Conservation (phyloP, 1,284 basidiomycete genomes). For the Ceratobasidium sp. region DNA sequence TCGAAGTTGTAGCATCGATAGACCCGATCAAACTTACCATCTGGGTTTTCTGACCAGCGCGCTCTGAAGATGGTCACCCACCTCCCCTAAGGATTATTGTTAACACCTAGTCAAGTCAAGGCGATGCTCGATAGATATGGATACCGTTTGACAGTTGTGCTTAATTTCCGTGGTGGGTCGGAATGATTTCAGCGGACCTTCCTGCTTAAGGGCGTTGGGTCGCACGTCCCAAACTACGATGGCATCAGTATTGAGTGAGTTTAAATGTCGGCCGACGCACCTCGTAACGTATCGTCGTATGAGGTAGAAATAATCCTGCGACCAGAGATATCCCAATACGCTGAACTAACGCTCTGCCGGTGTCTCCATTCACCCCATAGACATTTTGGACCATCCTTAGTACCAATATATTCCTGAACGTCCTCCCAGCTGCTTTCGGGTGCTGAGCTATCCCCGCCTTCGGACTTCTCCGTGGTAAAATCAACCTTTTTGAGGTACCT, state of each 20-base stretch:
- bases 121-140: neutral
- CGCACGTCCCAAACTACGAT: constrained; percentile 65
- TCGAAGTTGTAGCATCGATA: neutral
- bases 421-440: constrained; percentile 44
- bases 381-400: constrained; percentile 59
- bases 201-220: constrained; percentile 33
- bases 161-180: constrained; percentile 54
- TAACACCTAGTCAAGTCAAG: neutral
- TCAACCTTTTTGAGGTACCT: constrained; percentile 58
- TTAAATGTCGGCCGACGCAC: constrained; percentile 55
- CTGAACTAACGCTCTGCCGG: constrained; percentile 75
- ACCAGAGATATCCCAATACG: constrained; percentile 79
- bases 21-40: constrained; percentile 50
- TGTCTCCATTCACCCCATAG: constrained; percentile 70
- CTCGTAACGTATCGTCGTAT: constrained; percentile 73
- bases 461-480: constrained; percentile 55
- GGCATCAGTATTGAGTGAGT: neutral
- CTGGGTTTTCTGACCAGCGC: constrained; percentile 74
- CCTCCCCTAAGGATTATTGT: constrained; percentile 60
- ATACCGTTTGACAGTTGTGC: constrained; percentile 78
- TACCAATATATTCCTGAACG: constrained; percentile 44
- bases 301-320: constrained; percentile 76
- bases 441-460: constrained; percentile 56
- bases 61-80: constrained; percentile 78
- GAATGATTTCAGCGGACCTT: constrained; percentile 63